These are phyloP conservation scores for Linum lewisii DNA, from an alignment of 345 rosid genomes.

Conservation along the genomic window DNA sequence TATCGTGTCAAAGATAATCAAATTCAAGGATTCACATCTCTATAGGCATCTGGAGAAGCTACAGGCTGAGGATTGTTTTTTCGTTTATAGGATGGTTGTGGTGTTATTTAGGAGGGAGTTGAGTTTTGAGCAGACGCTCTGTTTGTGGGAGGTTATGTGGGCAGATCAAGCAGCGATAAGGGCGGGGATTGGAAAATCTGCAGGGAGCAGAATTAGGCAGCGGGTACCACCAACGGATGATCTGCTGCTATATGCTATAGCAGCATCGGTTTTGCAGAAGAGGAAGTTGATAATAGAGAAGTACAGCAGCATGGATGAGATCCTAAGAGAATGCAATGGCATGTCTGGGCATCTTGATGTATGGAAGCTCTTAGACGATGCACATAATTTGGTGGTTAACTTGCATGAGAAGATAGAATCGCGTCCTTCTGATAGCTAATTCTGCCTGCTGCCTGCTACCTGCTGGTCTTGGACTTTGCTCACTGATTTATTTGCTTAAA, in stretches of 20 bases:
- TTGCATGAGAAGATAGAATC: slow-evolving; percentile 59
- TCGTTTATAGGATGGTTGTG: slow-evolving; percentile 93
- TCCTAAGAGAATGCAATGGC: slow-evolving; percentile 85
- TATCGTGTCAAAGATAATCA: slow-evolving; percentile 75
- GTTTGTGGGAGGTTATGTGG: slow-evolving; percentile 98
- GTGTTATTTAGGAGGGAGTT: slow-evolving; percentile 81
- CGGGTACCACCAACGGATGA: slow-evolving; percentile 92
- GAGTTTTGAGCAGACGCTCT: slow-evolving; percentile 71
- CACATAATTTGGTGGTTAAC: slow-evolving; percentile 77
- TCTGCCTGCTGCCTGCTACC: neutral
- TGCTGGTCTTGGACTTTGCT: neutral
- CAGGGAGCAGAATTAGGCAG: slow-evolving; percentile 74
- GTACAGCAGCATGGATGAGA: slow-evolving; percentile 92
- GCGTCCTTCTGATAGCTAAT: neutral
- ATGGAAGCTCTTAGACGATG: slow-evolving; percentile 95
- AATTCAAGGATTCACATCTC: slow-evolving; percentile 64
- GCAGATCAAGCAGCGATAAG: slow-evolving; percentile 87
- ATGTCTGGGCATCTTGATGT: slow-evolving; percentile 87
- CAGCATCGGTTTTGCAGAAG: slow-evolving; percentile 91
- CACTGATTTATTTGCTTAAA: neutral
- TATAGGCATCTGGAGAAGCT: slow-evolving; percentile 88
- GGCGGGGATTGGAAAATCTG: slow-evolving; percentile 61
- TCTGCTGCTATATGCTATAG: slow-evolving; percentile 82
- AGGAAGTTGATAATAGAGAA: slow-evolving; percentile 82
- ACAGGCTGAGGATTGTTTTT: slow-evolving; percentile 84